Evolutionary conservation across 345 rosid genomes (phyloP).

Genomic region (Noccaea caerulescens): DNA sequence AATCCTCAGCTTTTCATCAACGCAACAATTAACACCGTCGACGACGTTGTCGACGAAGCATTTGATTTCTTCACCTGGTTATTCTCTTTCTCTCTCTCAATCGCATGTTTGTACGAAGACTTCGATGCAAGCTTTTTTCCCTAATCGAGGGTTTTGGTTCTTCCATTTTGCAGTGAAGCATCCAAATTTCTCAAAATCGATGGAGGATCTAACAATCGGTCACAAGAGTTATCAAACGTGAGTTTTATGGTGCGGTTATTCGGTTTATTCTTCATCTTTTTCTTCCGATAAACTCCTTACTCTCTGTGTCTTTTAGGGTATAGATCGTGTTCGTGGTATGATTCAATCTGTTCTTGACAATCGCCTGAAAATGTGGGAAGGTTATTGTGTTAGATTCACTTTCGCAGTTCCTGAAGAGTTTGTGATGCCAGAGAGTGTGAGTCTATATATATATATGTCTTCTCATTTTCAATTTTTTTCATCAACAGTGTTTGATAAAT

Average conservation of each 20-base stretch:
- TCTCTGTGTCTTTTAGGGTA: conserved; percentile 54
- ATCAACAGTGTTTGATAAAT: conserved; percentile 7
- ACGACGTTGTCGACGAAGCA: conserved; percentile 62
- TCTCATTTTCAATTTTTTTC: not conserved
- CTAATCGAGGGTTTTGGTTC: not conserved
- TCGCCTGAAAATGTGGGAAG: conserved; percentile 73
- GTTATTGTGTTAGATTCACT: conserved; percentile 66
- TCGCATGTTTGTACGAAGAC: not conserved
- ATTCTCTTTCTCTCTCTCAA: not conserved
- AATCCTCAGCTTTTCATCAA: conserved; percentile 79
- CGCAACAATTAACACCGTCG: conserved; percentile 70
- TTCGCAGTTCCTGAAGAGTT: conserved; percentile 80
- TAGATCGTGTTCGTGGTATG: conserved; percentile 53
- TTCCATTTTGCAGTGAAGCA: conserved; percentile 59
- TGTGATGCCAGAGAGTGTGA: conserved; percentile 58
- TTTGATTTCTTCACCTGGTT: conserved; percentile 64
- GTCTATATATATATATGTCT: conserved; percentile 26
- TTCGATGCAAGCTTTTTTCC: not conserved
- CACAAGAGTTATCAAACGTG: conserved; percentile 64
- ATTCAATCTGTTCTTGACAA: conserved; percentile 60
- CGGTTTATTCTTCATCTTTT: not conserved
- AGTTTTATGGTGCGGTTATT: not conserved
- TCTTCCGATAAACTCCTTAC: not conserved
- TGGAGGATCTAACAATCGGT: conserved; percentile 47
- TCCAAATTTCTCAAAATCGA: conserved; percentile 50